Conservation (phyloP, 139 green algal species). For the Ettlia oleoabundans region DNA sequence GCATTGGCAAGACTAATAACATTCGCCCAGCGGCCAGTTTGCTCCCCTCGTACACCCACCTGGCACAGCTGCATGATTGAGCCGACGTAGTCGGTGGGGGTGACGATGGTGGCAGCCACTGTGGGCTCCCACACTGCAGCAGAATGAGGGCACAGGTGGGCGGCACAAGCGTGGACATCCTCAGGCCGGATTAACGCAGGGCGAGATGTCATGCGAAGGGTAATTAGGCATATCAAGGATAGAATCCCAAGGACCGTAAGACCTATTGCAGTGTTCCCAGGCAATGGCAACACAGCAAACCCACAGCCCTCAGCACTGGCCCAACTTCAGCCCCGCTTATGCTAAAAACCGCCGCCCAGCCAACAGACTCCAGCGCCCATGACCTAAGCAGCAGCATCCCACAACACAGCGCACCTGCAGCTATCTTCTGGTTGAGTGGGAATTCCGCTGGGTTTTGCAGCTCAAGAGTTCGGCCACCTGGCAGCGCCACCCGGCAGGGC, state of each 20-base stretch:
- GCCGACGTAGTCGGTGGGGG: slow-evolving; percentile 74
- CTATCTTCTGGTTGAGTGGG: slow-evolving; percentile 54
- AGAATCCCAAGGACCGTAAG: too few relatives aligned
- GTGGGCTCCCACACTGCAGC: slow-evolving; percentile 82
- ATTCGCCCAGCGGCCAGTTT: too few relatives aligned
- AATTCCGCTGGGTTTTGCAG: slow-evolving; percentile 81
- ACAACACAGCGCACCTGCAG: slow-evolving; percentile 10
- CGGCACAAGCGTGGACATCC: background rate
- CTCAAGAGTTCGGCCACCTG: slow-evolving; percentile 24
- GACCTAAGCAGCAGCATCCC: too few relatives aligned
- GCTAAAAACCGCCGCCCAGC: too few relatives aligned
- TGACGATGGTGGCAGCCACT: slow-evolving; percentile 89
- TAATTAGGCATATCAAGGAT: too few relatives aligned
- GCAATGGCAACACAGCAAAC: too few relatives aligned
- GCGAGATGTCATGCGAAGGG: too few relatives aligned
- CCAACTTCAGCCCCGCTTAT: too few relatives aligned
- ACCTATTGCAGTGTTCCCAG: too few relatives aligned
- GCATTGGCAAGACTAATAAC: too few relatives aligned
- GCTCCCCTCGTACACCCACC: background rate
- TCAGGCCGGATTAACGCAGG: background rate
- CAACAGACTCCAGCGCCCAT: too few relatives aligned
- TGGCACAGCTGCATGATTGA: slow-evolving; percentile 76
- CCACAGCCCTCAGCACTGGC: too few relatives aligned
- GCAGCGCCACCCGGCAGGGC: slow-evolving; percentile 64
- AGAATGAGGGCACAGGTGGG: background rate